Conservation (phyloP, 2,329 filamentous ascomycete genomes). For the Pezicula rhizophila region DNA sequence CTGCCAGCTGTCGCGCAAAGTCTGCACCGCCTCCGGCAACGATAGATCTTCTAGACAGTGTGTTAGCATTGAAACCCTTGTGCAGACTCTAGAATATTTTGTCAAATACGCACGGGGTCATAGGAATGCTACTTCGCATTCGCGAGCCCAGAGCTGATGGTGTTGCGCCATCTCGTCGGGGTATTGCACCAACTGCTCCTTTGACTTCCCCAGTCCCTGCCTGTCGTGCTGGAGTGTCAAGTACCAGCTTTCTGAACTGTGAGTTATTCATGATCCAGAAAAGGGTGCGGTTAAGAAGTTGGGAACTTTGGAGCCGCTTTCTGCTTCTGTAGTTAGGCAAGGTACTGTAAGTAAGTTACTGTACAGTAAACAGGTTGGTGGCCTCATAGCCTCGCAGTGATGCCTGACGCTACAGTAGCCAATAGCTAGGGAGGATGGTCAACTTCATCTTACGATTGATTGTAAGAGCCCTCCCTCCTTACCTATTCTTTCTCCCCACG, state of each 20-base stretch:
- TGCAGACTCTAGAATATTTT: neutral
- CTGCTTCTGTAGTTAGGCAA: no score
- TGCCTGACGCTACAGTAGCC: no score
- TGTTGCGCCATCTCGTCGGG: slow-evolving; percentile 41
- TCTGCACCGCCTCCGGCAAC: slow-evolving; percentile 44
- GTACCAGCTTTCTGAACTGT: slow-evolving; percentile 79
- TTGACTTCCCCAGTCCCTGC: slow-evolving; percentile 26
- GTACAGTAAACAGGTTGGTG: no score
- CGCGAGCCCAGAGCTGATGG: slow-evolving; percentile 64
- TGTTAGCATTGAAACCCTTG: neutral
- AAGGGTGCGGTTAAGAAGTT: no score
- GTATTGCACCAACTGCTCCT: slow-evolving; percentile 21
- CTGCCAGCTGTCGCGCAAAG: slow-evolving; percentile 79
- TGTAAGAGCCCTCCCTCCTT: no score
- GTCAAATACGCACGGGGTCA: slow-evolving; percentile 70
- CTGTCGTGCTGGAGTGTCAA: slow-evolving; percentile 41
- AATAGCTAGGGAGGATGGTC: no score
- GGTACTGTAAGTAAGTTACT: no score
- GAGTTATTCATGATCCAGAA: slow-evolving; percentile 75
- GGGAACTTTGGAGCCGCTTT: no score
- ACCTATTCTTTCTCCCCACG: no score
- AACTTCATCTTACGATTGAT: no score
- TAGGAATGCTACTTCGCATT: slow-evolving; percentile 76
- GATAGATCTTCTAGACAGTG: slow-evolving; percentile 13
- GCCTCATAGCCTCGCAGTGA: no score